Evolutionary conservation across 345 rosid genomes (phyloP).

Genomic region (Adansonia digitata): DNA sequence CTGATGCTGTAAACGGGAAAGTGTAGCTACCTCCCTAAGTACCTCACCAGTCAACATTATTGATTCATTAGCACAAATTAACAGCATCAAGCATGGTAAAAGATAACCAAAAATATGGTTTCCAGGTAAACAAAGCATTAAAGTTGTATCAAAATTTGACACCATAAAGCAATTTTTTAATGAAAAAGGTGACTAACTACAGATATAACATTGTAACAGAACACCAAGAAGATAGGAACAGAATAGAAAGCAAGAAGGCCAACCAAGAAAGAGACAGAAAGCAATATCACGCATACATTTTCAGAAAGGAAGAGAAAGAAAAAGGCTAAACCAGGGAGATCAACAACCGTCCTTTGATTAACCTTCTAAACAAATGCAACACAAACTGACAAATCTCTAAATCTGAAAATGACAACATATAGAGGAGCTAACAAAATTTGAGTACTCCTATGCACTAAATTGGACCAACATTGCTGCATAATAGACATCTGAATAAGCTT

Average conservation of each 20-base stretch:
- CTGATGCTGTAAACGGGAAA: slow-evolving; percentile 96
- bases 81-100: not conserved
- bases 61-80: slow-evolving; percentile 13
- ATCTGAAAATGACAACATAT: not conserved
- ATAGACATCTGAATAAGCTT: not conserved
- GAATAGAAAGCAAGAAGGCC: not conserved
- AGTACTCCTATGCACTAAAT: not conserved
- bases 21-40: slow-evolving; percentile 93
- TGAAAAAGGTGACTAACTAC: not conserved
- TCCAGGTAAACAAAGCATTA: too few relatives aligned
- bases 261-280: not conserved
- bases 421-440: not conserved
- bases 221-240: not conserved
- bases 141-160: not conserved
- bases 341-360: not conserved
- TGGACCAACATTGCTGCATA: not conserved
- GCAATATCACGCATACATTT: slow-evolving; percentile 1
- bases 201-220: not conserved
- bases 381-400: not conserved
- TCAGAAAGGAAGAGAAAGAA: not conserved
- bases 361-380: not conserved
- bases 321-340: not conserved
- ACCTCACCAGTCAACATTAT: slow-evolving; percentile 26
- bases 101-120: too few relatives aligned
- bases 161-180: not conserved